Conservation (phyloP, 345 rosid species). For the Eucalyptus grandis region DNA sequence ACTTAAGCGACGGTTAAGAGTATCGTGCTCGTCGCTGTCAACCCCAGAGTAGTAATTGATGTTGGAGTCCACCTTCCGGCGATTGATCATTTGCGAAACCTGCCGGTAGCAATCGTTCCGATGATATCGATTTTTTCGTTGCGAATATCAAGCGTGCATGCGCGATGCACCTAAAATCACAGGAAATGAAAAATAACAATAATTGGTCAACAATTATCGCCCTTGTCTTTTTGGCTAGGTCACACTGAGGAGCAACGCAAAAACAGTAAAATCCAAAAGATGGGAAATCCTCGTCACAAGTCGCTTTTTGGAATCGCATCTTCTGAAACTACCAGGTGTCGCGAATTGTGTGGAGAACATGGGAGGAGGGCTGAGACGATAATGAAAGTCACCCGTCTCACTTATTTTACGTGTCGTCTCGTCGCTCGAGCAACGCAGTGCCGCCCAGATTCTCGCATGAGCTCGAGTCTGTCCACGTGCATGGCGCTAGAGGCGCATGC, state of each 20-base stretch:
- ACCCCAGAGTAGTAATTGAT: not conserved
- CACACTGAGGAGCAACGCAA: not conserved
- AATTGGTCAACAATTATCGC: not conserved
- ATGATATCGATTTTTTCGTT: not conserved
- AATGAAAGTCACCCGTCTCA: not conserved
- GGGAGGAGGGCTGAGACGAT: not conserved
- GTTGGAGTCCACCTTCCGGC: not conserved
- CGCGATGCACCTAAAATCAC: not conserved
- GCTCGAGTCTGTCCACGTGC: not conserved
- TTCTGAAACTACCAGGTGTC: not conserved
- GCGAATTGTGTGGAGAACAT: not conserved
- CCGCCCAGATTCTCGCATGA: not conserved
- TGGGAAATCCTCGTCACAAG: not conserved
- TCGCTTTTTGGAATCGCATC: not conserved
- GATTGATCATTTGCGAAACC: not conserved
- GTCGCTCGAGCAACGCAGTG: not conserved
- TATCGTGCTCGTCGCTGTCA: not conserved
- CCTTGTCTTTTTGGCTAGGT: not conserved
- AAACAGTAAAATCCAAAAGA: not conserved
- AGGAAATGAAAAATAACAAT: not conserved
- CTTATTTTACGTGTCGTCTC: not conserved
- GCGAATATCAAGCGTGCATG: not conserved
- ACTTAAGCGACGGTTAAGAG: not conserved
- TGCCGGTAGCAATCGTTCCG: too few species aligned
- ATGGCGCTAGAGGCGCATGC: not conserved